Percentiles rank a stretch among this genome's conserved stretches.
phyloP scores from a whole-genome alignment of 2,329 filamentous ascomycete genomes.

The Coniochaeta hoffmannii region DNA sequence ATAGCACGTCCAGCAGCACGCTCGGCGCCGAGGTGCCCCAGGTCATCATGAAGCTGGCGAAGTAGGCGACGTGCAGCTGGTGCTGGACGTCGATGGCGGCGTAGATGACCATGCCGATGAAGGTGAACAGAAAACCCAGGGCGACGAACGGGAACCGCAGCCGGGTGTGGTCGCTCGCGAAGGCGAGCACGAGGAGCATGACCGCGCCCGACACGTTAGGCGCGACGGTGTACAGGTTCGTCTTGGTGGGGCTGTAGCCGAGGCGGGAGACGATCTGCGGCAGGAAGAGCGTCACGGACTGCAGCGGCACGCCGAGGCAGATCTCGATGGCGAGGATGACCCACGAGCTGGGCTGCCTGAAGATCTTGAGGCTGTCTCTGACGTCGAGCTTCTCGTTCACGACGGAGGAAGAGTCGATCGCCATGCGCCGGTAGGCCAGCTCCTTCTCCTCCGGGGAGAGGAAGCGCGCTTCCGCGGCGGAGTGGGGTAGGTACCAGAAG shows the following conservation, averaged over 20 bases:
- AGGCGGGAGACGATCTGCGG: conserved; percentile 47
- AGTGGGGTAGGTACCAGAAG: conserved; percentile 61
- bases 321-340: conserved; percentile 46
- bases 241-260: conserved; percentile 43
- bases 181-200: conserved; percentile 66
- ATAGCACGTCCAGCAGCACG: conserved; percentile 56
- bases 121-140: conserved; percentile 65
- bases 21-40: conserved; percentile 72
- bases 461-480: conserved; percentile 57
- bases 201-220: conserved; percentile 68
- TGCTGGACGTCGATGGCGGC: conserved; percentile 58
- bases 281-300: conserved; percentile 41
- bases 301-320: conserved; percentile 52
- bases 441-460: conserved; percentile 57
- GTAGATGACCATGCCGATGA: conserved; percentile 73
- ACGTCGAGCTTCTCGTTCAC: conserved; percentile 47
- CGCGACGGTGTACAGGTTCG: conserved; percentile 67
- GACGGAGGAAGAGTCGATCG: conserved; percentile 62
- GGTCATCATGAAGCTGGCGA: conserved; percentile 74
- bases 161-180: conserved; percentile 56
- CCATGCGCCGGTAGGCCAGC: conserved; percentile 66
- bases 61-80: conserved; percentile 62
- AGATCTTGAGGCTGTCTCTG: conserved; percentile 42
- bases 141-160: conserved; percentile 68
- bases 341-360: conserved; percentile 40